Percentiles rank a stretch among this genome's conserved stretches.
phyloP scores from a whole-genome alignment of 2,329 filamentous ascomycete species.

The Alternaria arbusti region DNA sequence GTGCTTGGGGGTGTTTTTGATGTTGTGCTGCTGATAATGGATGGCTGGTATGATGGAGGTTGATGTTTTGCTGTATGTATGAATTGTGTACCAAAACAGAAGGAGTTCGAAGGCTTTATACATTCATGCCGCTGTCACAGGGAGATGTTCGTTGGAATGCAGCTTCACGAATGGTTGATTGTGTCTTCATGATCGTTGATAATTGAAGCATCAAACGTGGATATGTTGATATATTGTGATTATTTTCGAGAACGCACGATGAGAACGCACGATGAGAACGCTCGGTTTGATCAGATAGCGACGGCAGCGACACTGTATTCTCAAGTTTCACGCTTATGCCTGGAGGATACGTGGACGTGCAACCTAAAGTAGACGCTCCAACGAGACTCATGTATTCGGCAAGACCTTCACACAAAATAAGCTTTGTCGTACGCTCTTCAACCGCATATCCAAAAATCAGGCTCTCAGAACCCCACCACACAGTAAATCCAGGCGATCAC shows the following conservation, averaged over 20 bases:
- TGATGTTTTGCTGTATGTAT: neutral
- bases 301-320: neutral
- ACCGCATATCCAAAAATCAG: neutral
- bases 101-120: neutral
- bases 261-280: neutral
- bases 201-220: neutral
- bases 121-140: neutral
- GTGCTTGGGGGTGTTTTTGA: neutral
- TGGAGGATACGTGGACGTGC: neutral
- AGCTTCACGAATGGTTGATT: neutral
- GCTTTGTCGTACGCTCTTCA: accelerated
- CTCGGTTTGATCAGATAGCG: neutral
- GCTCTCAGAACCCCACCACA: neutral
- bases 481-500: neutral
- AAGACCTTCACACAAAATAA: neutral
- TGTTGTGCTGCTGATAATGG: neutral
- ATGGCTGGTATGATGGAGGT: neutral
- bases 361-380: accelerated
- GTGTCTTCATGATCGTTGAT: neutral
- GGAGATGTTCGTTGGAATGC: neutral
- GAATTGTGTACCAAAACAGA: neutral
- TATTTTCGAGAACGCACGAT: neutral
- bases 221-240: neutral
- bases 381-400: neutral
- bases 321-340: neutral